Evolutionary conservation across 1,139 yeast genomes (phyloP), one percentile per base, ranked within the genome.

Genomic region (Zygoascus meyerae): DNA sequence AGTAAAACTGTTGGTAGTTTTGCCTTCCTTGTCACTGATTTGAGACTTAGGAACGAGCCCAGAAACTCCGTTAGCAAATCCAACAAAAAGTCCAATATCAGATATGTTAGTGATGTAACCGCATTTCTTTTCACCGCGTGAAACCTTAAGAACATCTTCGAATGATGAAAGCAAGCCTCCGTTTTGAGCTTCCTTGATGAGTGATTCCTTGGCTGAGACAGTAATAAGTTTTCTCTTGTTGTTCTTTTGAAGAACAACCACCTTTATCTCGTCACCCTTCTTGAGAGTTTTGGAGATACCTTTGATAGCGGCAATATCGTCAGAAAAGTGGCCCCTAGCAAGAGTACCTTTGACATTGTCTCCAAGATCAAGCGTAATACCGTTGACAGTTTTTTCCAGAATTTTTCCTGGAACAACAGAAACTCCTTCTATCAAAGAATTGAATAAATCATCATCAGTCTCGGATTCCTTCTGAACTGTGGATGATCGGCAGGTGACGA

Each of bases 51-150:
- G 75, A 2, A 87, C 85, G 56, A 92, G 74, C 42, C 97, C 97
- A 30, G 89, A 85, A 55, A 90, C 75, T 47, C 76, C 78, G 54
- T 85, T 85, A 51, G 83, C 89, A 66, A 92, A 92, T 0, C 84
- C 78, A 48, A 92, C 84, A 63, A 92, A 90, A 28, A 87, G 73
- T 55, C 97, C 97, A 15, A 37, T 10, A 62, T 75, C 74, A 46
- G 94, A 84, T 28, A 86, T 81, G 26, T 89, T 81, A 57, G 80
- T 84, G 45, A 92, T 77, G 61, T 74, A 90, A 37, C 97, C 98
- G 52, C 78, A 56, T 15, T 58, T 48, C 36, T 48, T 45, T 42
- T 66, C 68, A 29, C 78, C 78, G 14, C 17, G 14, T 6, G 17
- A 26, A n/a, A 74, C 65, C 40, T 72, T 65, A 44, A 89, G 71